Evolutionary conservation across 2,329 filamentous ascomycete genomes (phyloP), one percentile per base, ranked within the genome.

Genomic region (Xylaria polymorpha): DNA sequence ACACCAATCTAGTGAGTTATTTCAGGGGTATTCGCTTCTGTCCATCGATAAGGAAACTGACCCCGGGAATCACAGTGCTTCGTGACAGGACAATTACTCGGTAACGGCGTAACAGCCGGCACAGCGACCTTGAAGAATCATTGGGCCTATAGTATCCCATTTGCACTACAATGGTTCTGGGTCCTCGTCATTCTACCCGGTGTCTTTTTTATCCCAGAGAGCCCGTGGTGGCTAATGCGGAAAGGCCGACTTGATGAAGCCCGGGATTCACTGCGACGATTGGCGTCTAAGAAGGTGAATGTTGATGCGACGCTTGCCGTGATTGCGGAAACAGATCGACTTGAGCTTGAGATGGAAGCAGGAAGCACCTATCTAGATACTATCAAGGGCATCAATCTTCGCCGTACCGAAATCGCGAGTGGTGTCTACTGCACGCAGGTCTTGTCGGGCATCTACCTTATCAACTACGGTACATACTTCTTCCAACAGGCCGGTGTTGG

Each of bases 401-500:
- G 85, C n/a, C 83, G 86, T 22, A 88, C 86, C 0, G 86, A 88
- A 74, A 87, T 88, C 41, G 83, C 85, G 4, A 82, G 83, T 68
- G 89, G 90, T 77, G 87, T 89, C 7, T 91, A 90, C 81, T 85
- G 87, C 3, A 89, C 89, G 3, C 90, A 92, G 74, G 89, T 90
- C 22, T 80, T 91, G 1, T 87, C 85, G 61, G 89, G 90, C 29
- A 88, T 89, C 70, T 88, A 89, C 15, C 86, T 91, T 71, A 88
- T 89, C 57, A 87, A 87, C 66, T 92, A 90, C 71, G 88, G 87
- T 0, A 90, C 87, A 1, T 89, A 89, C 74, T 86, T 86, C 75
- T 88, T 90, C 73, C 80, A 86, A 70, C 85, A 87, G 74, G 87
- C 87, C 2, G 88, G 88, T 1, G 77, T 90, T 35, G 73, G 78